phyloP scores from a whole-genome alignment of 768 basidiomycete species.

The Termitomyces sp. region DNA sequence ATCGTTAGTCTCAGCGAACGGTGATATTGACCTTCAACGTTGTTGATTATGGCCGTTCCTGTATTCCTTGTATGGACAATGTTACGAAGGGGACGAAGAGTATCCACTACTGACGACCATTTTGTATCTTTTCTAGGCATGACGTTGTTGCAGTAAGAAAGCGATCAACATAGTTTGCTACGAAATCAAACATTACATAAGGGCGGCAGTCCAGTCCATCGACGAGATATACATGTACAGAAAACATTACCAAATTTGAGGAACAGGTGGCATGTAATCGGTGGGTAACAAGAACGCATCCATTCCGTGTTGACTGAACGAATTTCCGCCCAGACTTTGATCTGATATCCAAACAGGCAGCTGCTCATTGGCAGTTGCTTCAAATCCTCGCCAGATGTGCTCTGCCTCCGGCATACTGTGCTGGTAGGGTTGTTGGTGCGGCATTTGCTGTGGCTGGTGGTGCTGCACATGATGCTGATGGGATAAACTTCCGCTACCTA shows the following conservation, averaged over 20 bases:
- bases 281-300: conserved; percentile 77
- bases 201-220: not conserved
- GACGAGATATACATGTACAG: conserved; percentile 4
- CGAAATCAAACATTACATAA: conserved; percentile 11
- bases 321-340: conserved; percentile 69
- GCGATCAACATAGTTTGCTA: conserved; percentile 1
- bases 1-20: not conserved
- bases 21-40: conserved; percentile 37
- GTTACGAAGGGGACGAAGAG: conserved; percentile 16
- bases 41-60: conserved; percentile 31
- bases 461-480: conserved; percentile 20
- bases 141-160: not conserved
- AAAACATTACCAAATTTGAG: conserved; percentile 65
- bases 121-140: not conserved
- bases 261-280: conserved; percentile 64
- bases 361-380: conserved; percentile 65
- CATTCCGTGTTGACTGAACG: conserved; percentile 77
- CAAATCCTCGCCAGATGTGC: conserved; percentile 72
- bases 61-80: conserved; percentile 26
- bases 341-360: conserved; percentile 85
- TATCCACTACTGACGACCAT: conserved; percentile 8
- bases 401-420: conserved; percentile 41
- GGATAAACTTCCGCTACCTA: conserved; percentile 8
- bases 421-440: conserved; percentile 21
- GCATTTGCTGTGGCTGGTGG: conserved; percentile 20